Conservation (phyloP, 805 yeast genomes). For the Debaryomyces prosopidis region DNA sequence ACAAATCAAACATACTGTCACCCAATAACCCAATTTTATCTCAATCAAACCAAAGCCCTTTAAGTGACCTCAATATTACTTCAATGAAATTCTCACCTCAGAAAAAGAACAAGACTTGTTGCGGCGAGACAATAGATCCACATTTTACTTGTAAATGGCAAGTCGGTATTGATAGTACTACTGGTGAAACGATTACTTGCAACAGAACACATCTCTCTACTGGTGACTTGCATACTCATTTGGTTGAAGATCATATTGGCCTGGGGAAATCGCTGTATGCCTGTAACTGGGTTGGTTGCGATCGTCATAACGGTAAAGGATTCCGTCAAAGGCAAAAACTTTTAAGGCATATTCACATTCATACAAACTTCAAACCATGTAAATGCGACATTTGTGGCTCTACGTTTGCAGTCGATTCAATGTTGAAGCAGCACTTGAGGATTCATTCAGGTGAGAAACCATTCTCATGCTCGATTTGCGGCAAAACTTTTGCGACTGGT, state of each 20-base stretch:
- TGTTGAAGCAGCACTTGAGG: slow-evolving; percentile 78
- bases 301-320: slow-evolving; percentile 53
- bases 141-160: slow-evolving; percentile 49
- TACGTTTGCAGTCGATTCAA: slow-evolving; percentile 72
- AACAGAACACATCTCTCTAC: slow-evolving; percentile 48
- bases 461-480: slow-evolving; percentile 69
- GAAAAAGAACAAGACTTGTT: slow-evolving; percentile 2
- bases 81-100: slow-evolving; percentile 34
- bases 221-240: slow-evolving; percentile 69
- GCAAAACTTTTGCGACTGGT: slow-evolving; percentile 77
- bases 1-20: slow-evolving; percentile 6
- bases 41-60: background rate
- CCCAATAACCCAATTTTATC: slow-evolving; percentile 4
- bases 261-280: slow-evolving; percentile 67
- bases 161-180: slow-evolving; percentile 22
- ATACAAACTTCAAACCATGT: slow-evolving; percentile 82
- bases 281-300: slow-evolving; percentile 82
- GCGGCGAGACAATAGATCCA: slow-evolving; percentile 17
- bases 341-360: slow-evolving; percentile 82
- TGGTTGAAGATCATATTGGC: slow-evolving; percentile 67
- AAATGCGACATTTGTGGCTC: slow-evolving; percentile 69
- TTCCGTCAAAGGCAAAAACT: slow-evolving; percentile 86
- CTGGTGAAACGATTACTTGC: slow-evolving; percentile 48
- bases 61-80: slow-evolving; percentile 27
- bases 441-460: slow-evolving; percentile 92